Percentiles rank a stretch among this genome's conserved stretches.
Conservation (phyloP, 441 rosid genomes). For the Eruca vesicaria region DNA sequence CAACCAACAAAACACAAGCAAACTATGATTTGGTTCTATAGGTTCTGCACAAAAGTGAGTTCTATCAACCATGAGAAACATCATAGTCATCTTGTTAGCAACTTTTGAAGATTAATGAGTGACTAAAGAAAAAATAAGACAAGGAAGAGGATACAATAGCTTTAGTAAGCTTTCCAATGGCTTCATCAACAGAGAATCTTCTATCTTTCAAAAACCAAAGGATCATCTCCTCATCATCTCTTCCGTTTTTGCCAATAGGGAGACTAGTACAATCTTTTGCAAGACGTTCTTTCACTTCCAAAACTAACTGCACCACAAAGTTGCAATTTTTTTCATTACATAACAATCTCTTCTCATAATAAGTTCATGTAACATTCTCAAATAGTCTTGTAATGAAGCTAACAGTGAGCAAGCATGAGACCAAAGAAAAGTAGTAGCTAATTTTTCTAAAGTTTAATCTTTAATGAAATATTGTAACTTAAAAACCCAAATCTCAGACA, state of each 20-base stretch:
- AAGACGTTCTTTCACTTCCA: constrained; percentile 76
- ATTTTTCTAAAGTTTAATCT: neutral
- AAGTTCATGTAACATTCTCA: neutral
- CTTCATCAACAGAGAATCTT: constrained; percentile 64
- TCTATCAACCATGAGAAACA: neutral
- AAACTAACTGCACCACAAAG: constrained; percentile 53
- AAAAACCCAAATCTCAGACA: neutral
- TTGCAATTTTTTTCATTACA: neutral
- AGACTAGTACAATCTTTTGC: constrained; percentile 57
- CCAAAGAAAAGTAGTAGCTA: neutral
- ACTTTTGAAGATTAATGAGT: neutral
- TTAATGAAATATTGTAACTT: neutral
- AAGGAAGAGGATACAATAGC: constrained; percentile 75
- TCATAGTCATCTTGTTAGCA: neutral
- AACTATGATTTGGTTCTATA: neutral
- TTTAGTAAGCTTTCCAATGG: constrained; percentile 62
- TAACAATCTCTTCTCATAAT: neutral
- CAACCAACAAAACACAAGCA: constrained; percentile 10
- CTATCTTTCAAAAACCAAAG: constrained; percentile 86
- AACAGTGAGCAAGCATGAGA: constrained; percentile 5
- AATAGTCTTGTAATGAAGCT: constrained; percentile 8
- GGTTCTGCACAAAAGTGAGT: neutral
- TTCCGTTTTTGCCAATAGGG: constrained; percentile 80
- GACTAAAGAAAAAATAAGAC: neutral
- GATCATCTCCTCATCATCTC: constrained; percentile 95